Evolutionary conservation across 495 filamentous ascomycete genomes (phyloP).

Genomic region (Trichoderma reesei): DNA sequence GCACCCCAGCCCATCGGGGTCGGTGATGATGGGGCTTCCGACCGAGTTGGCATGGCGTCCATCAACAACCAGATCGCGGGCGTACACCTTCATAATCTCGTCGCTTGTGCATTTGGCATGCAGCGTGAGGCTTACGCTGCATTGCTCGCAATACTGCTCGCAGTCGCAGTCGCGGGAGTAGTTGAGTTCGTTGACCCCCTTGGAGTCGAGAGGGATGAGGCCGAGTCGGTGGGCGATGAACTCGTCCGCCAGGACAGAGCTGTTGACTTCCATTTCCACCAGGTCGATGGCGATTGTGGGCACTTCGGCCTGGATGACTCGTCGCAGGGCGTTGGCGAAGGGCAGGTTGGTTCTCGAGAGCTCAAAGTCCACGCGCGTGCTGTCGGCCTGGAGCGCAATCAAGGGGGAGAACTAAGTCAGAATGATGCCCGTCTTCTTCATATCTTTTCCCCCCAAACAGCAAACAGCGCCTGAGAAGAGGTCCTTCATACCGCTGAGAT

Average conservation of each 20-base stretch:
- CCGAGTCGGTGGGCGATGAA: constrained; percentile 91
- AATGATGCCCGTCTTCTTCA: too few species aligned
- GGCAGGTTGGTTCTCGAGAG: constrained; percentile 70
- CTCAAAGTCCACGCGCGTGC: constrained; percentile 68
- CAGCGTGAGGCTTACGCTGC: constrained; percentile 72
- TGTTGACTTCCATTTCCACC: constrained; percentile 87
- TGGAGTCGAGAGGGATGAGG: constrained; percentile 77
- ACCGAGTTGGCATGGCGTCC: constrained; percentile 49
- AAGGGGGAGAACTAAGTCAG: background rate
- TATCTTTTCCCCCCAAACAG: too few species aligned
- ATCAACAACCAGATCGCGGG: constrained; percentile 67
- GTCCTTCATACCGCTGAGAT: constrained; percentile 51
- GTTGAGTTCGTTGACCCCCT: constrained; percentile 68
- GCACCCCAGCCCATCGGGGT: constrained; percentile 66
- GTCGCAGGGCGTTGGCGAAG: constrained; percentile 90
- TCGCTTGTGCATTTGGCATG: constrained; percentile 73
- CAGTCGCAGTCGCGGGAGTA: constrained; percentile 96
- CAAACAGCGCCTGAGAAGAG: background rate
- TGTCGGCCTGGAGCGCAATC: constrained; percentile 46
- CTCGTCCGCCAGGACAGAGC: constrained; percentile 88
- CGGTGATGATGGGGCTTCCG: constrained; percentile 80
- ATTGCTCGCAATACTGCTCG: constrained; percentile 83
- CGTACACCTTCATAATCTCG: constrained; percentile 83
- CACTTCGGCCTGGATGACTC: constrained; percentile 86
- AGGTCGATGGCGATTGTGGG: constrained; percentile 93